Base-by-base conservation (phyloP, 2,329 filamentous ascomycete genomes). In the Paecilomyces formosus region DNA sequence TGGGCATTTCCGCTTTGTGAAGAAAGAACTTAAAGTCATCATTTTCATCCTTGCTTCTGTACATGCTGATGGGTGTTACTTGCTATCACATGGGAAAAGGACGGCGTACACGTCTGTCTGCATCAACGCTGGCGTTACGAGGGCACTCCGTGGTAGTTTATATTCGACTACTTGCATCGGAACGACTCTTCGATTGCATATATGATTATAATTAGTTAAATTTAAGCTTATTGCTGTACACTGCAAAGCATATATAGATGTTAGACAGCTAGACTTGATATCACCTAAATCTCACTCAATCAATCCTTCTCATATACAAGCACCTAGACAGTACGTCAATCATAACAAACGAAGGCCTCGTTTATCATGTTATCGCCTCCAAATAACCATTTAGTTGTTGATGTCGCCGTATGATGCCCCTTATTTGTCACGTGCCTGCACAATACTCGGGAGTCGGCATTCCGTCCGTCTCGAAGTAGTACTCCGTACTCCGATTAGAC, bases 1-100 rank as follows among this genome's bases (percentile, higher is more conserved):
- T 85, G 55, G 81, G 82, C 4, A 45, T 56, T 53, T 54, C 58
- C 53, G 51, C 39, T 59, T 52, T 54, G 24, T 39, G 59, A 45
- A 56, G 39, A 6, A n/a, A 45, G 39, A 21, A 4, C 2, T 45
- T 18, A 45, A 45, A 15, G 35, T 45, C 35, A 31, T 39, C 13
- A n/a, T 39, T 45, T 45, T 45, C 18, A 45, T 45, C 39, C n/a
- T 45, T 45, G n/a, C n/a, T 45, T 45, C 39, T 62, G 50, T 61
- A 52, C 15, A 53, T 56, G 60, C 56, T 65, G 63, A 61, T 63
- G 56, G 57, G 55, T 54, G 52, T 54, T 62, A 57, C 39, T 62
- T 64, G 53, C 50, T 60, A 54, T 59, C 45, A 31, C 28, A 39
- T 51, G n/a, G 22, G 15, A 30, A 54, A 31, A 49, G 57, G 55